These are phyloP conservation scores for Royoungia palumana DNA, from an alignment of 768 basidiomycete species.

Conservation along the genomic window DNA sequence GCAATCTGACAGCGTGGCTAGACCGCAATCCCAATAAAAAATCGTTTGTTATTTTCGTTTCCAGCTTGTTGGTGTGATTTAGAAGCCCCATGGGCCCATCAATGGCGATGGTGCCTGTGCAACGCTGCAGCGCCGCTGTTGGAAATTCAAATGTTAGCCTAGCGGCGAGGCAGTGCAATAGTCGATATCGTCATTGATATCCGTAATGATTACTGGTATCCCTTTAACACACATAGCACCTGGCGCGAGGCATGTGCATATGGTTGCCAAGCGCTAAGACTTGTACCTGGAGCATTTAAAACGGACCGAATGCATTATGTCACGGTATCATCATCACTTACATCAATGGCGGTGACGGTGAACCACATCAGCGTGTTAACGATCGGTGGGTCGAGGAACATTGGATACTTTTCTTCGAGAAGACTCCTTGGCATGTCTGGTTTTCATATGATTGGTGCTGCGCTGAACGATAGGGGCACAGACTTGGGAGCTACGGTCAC, in stretches of 20 bases:
- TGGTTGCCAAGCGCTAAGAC: not conserved
- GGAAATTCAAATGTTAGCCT: no score
- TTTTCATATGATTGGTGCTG: not conserved
- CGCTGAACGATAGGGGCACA: conserved; percentile 22
- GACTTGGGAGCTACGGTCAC: conserved; percentile 59
- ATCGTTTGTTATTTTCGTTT: no score
- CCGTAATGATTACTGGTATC: no score
- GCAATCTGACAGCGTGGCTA: not conserved
- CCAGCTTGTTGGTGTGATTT: no score
- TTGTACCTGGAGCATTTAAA: conserved; percentile 6
- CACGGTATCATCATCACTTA: no score
- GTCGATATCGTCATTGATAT: no score
- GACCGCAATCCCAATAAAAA: not conserved
- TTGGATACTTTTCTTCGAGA: conserved; percentile 48
- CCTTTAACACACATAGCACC: no score
- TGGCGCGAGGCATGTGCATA: no score
- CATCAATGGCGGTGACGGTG: conserved; percentile 20
- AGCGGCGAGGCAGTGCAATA: no score
- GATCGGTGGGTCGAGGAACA: conserved; percentile 55
- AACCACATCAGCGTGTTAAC: conserved; percentile 33
- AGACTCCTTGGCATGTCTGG: conserved; percentile 43
- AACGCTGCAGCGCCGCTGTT: not conserved
- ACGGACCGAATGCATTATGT: not conserved
- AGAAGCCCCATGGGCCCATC: no score
- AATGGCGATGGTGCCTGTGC: not conserved